Evolutionary conservation across 331 rosid genomes (phyloP).

Genomic region (Rosa hybrid): DNA sequence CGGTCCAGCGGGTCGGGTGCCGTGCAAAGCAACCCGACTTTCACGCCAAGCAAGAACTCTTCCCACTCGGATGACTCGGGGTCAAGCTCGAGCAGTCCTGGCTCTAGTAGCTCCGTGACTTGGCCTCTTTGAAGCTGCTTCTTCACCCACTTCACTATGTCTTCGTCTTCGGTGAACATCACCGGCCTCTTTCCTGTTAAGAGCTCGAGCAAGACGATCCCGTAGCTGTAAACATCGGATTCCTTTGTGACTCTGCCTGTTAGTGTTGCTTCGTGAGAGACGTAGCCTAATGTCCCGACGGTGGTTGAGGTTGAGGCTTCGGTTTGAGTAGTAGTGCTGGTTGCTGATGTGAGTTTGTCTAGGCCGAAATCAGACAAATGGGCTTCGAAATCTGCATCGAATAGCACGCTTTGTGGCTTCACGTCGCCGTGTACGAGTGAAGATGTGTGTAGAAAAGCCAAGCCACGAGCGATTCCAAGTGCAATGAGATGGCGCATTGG

Average conservation of each 20-base stretch:
- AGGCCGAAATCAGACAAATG: slow-evolving; percentile 92
- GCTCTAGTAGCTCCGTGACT: slow-evolving; percentile 80
- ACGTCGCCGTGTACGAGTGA: slow-evolving; percentile 74
- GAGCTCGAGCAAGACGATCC: slow-evolving; percentile 79
- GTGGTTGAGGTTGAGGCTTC: slow-evolving; percentile 71
- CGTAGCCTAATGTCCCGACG: slow-evolving; percentile 81
- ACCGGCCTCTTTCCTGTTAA: slow-evolving; percentile 86
- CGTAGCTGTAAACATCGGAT: slow-evolving; percentile 90
- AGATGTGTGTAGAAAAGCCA: slow-evolving; percentile 82
- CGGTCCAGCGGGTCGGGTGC: slow-evolving; percentile 92
- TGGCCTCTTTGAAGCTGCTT: slow-evolving; percentile 89
- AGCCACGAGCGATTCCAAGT: slow-evolving; percentile 86
- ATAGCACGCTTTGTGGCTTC: slow-evolving; percentile 78
- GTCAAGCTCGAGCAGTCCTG: slow-evolving; percentile 89
- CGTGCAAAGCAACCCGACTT: slow-evolving; percentile 91
- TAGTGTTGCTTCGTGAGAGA: slow-evolving; percentile 75
- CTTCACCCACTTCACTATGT: slow-evolving; percentile 95
- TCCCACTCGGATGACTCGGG: slow-evolving; percentile 99
- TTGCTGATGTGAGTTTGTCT: slow-evolving; percentile 51
- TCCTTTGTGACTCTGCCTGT: slow-evolving; percentile 79
- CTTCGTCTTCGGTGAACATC: slow-evolving; percentile 92
- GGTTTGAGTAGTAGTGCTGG: slow-evolving; percentile 22
- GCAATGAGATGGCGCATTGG: slow-evolving; percentile 99
- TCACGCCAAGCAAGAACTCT: slow-evolving; percentile 89
- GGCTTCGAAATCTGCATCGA: slow-evolving; percentile 97